A percentile compares a stretch with the other conserved stretches of the same genome.
Conservation (phyloP, 164 flowering plant genomes). For the Protea cynaroides region DNA sequence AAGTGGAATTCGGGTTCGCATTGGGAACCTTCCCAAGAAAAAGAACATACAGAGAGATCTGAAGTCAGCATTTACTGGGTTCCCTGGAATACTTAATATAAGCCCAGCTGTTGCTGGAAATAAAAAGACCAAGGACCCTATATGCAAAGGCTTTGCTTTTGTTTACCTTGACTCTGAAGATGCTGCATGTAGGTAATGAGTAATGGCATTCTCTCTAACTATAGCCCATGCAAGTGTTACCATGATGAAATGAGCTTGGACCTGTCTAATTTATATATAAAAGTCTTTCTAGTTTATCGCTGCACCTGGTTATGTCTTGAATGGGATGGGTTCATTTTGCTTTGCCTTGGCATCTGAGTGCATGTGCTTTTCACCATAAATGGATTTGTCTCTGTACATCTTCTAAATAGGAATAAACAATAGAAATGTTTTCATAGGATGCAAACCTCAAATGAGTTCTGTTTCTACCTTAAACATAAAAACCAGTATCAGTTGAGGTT, state of each 20-base stretch:
- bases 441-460: no score
- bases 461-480: no score
- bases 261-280: background rate
- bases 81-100: conserved; percentile 54
- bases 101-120: conserved; percentile 73
- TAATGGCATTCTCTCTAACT: background rate
- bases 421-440: no score
- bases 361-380: no score
- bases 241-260: background rate
- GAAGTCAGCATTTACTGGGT: conserved; percentile 52
- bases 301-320: no score
- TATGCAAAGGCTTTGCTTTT: conserved; percentile 89
- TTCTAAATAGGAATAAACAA: no score
- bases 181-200: conserved; percentile 58
- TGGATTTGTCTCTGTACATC: no score
- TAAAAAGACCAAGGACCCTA: conserved; percentile 86
- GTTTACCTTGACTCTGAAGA: conserved; percentile 53
- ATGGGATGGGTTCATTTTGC: no score
- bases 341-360: no score
- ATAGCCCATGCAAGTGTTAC: background rate
- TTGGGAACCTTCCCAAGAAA: conserved; percentile 84
- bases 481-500: no score
- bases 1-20: conserved; percentile 52
- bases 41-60: conserved; percentile 80
- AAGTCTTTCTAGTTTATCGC: no score